phyloP scores from a whole-genome alignment of 805 yeast genomes.

The Ogataea dorogensis region DNA sequence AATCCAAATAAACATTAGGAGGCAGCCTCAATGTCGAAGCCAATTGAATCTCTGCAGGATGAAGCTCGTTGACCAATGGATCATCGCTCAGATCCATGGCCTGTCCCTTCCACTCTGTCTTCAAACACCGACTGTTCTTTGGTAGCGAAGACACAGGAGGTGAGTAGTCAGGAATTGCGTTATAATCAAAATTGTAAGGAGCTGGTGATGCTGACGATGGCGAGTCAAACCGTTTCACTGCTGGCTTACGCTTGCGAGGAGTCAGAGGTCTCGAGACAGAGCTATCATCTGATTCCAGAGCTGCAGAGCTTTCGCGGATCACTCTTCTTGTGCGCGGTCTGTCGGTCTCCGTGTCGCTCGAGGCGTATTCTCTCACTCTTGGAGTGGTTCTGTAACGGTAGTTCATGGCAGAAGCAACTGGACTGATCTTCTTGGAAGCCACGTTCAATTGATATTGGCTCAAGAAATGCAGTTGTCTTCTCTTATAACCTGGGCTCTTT shows the following conservation, averaged over 20 bases:
- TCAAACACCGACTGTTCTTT: conserved; percentile 65
- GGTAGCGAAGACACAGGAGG: conserved; percentile 71
- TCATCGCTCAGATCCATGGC: conserved; percentile 87
- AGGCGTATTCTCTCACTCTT: conserved; percentile 25
- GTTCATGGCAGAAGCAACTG: conserved; percentile 16
- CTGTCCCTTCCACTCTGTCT: conserved; percentile 97
- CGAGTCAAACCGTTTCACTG: conserved; percentile 21
- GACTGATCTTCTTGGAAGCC: conserved; percentile 15
- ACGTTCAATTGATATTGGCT: conserved; percentile 45
- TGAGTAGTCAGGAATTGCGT: conserved; percentile 76
- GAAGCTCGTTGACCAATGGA: conserved; percentile 69
- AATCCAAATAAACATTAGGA: conserved; percentile 74
- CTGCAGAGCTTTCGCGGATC: conserved; percentile 39
- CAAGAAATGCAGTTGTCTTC: conserved; percentile 49
- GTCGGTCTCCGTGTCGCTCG: conserved; percentile 41
- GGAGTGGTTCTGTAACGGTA: conserved; percentile 31
- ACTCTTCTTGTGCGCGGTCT: conserved; percentile 61
- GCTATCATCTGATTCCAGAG: conserved; percentile 33
- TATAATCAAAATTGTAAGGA: conserved; percentile 59
- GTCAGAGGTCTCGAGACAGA: conserved; percentile 32
- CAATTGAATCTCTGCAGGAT: conserved; percentile 85
- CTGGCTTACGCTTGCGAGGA: conserved; percentile 39
- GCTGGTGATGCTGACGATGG: conserved; percentile 39
- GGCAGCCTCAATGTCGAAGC: conserved; percentile 91
- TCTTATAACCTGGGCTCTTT: conserved; percentile 43